Base-by-base conservation (phyloP, 208 protist species). In the Trypanosoma caninum region DNA sequence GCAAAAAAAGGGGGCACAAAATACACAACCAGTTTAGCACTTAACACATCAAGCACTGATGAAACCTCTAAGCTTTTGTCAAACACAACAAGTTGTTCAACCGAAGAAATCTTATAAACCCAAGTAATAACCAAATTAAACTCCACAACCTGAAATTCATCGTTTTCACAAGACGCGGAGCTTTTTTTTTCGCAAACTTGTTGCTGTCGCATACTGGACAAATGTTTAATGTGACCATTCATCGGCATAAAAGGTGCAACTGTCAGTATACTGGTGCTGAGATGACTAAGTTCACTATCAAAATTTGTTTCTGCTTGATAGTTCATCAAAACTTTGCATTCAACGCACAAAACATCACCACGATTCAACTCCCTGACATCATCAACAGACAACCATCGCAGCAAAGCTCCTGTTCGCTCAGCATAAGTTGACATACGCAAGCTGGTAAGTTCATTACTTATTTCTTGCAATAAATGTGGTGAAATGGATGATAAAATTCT, bases 61-160 rank as follows among this genome's bases (percentile, higher is more conserved):
- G 48, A 31, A 40, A 55, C 6, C 3, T 18, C 1, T 3, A 38
- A 13, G 10, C 25, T n/a, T 38, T 13, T 6, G 2, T 40, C 48
- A 55, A 55, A 55, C 16, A 55, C 11, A 55, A 55, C 20, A 10
- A 55, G 2, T 25, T 55, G 18, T 40, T 55, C 31, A 14, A 8
- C 14, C 13, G 18, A 6, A 40, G 14, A 4, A 2, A 55, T 7
- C 40, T 40, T 3, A 55, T 16, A 31, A 27, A 18, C 6, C 48
- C 48, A 55, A n/a, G 0, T 40, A 25, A 55, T 40, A 25, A 3
- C n/a, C 48, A 27, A 55, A 38, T 40, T 6, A 28, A 27, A 40
- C 2, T 35, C 2, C 18, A 55, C 31, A 41, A 41, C 11, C 7
- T 16, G 10, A 2, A 1, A 4, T 55, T 9, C 40, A 1, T 33